Percentiles rank a stretch among this genome's conserved stretches.
Evolutionary conservation across 257 asterid species (phyloP).

Genomic region (Asclepias syriaca): DNA sequence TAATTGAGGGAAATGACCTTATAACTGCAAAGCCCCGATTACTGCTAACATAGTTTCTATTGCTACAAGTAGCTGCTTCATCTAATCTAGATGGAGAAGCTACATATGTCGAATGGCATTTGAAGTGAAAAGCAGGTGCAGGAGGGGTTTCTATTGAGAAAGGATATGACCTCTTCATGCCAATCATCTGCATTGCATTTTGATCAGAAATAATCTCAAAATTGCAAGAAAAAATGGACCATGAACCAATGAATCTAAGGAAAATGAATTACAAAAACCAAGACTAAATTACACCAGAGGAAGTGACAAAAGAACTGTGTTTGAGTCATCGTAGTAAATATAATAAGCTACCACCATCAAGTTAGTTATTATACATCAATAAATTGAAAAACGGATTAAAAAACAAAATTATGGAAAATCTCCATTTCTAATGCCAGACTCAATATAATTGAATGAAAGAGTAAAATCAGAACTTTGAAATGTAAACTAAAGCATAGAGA

Average conservation of each 20-base stretch:
- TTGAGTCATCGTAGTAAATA: not conserved
- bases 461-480: not conserved
- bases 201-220: slow-evolving; percentile 7
- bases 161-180: slow-evolving; percentile 37
- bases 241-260: not conserved
- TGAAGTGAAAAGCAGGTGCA: slow-evolving; percentile 27
- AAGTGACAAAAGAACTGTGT: not conserved
- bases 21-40: slow-evolving; percentile 33
- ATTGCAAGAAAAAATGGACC: not conserved
- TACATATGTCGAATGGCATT: slow-evolving; percentile 20
- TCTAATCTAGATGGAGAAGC: slow-evolving; percentile 25
- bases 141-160: slow-evolving; percentile 29
- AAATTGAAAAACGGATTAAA: not conserved
- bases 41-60: slow-evolving; percentile 24
- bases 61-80: slow-evolving; percentile 38
- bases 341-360: not conserved
- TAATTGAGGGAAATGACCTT: slow-evolving; percentile 30
- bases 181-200: slow-evolving; percentile 21
- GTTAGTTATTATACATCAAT: not conserved
- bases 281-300: not conserved
- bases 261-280: not conserved
- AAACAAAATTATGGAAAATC: not conserved
- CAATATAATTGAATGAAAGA: too few relatives aligned
- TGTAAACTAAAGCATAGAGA: not conserved
- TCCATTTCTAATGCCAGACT: not conserved